Percentiles rank a stretch among this genome's conserved stretches.
These are phyloP conservation scores for Gremmenia infestans DNA, from an alignment of 2,329 filamentous ascomycete species.

Conservation along the genomic window DNA sequence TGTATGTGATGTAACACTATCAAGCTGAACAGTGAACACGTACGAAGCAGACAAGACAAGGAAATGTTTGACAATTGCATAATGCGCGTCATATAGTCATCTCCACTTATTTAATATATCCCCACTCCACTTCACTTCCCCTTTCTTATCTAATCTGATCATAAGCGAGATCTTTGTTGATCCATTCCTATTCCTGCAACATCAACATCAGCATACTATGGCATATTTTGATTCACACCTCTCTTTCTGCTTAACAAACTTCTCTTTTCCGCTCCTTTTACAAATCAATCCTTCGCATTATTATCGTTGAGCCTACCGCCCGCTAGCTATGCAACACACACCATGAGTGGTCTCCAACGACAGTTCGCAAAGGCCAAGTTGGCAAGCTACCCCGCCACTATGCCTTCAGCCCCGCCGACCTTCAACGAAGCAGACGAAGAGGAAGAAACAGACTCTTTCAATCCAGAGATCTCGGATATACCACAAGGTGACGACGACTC, in stretches of 20 bases:
- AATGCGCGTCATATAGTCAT: not conserved
- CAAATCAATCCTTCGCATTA: too few relatives aligned
- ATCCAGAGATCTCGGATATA: constrained; percentile 32
- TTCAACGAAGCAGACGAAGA: constrained; percentile 50
- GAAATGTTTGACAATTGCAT: too few relatives aligned
- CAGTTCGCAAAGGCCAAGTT: constrained; percentile 75
- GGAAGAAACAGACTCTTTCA: constrained; percentile 35
- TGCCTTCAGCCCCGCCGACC: constrained; percentile 44
- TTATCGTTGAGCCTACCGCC: too few relatives aligned
- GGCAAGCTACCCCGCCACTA: constrained; percentile 44
- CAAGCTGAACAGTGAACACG: too few relatives aligned
- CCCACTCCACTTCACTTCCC: not conserved
- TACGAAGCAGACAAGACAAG: too few relatives aligned
- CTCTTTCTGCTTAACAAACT: too few relatives aligned
- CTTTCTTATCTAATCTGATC: not conserved
- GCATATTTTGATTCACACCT: too few relatives aligned
- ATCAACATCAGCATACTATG: not conserved
- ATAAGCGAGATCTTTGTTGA: not conserved
- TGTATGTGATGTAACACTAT: too few relatives aligned
- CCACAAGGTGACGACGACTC: constrained; percentile 54
- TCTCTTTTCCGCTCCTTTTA: too few relatives aligned
- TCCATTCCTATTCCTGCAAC: not conserved
- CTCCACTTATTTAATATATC: not conserved
- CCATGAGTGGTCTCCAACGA: constrained; percentile 78
- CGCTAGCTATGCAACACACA: constrained; percentile 12